Evolutionary conservation across 345 rosid species (phyloP).

Genomic region (Pistacia atlantica): DNA sequence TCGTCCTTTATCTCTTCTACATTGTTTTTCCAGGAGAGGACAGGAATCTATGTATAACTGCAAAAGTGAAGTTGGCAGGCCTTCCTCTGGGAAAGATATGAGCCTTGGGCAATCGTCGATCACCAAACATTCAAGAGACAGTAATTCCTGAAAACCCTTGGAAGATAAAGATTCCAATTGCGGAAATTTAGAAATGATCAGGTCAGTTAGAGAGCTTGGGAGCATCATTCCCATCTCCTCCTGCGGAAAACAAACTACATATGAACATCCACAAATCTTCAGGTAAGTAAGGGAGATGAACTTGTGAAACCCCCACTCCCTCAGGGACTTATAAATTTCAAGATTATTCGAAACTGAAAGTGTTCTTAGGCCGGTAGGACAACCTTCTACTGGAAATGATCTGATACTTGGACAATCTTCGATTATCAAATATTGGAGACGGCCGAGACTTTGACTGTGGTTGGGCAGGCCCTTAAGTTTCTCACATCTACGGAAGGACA

Average conservation of each 20-base stretch:
- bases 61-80: constrained; percentile 12
- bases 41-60: constrained; percentile 13
- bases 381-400: constrained; percentile 23
- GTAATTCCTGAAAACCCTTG: constrained; percentile 17
- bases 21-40: constrained; percentile 17
- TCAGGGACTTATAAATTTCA: constrained; percentile 3
- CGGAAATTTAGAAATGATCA: constrained; percentile 2
- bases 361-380: constrained; percentile 15
- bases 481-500: neutral
- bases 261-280: neutral
- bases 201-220: constrained; percentile 8
- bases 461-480: constrained; percentile 8
- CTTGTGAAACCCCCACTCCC: constrained; percentile 24
- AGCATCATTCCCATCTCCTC: constrained; percentile 24
- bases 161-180: constrained; percentile 13
- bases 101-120: constrained; percentile 16
- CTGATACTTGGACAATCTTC: neutral
- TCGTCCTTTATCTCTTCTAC: constrained; percentile 13
- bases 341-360: neutral
- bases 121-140: constrained; percentile 5
- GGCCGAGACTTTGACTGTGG: constrained; percentile 11
- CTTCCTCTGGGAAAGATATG: constrained; percentile 7
- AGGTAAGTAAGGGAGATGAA: constrained; percentile 12
- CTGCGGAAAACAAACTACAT: constrained; percentile 13
- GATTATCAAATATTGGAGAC: constrained; percentile 15